Conservation (phyloP, 805 yeast species). For the Candida manassasensis region DNA sequence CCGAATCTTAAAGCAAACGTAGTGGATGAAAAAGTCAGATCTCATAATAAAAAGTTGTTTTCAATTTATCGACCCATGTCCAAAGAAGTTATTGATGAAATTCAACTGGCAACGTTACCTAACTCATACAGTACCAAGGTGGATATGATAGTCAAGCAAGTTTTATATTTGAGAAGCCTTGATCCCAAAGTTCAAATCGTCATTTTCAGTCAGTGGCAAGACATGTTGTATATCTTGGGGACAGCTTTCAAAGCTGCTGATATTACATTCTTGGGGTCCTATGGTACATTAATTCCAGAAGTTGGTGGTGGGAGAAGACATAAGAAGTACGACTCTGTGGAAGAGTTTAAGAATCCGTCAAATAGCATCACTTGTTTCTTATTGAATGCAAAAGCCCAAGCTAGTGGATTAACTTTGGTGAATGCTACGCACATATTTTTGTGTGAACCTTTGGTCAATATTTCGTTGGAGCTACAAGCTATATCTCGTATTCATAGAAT, state of each 20-base stretch:
- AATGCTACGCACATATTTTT: slow-evolving; percentile 91
- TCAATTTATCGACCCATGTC: slow-evolving; percentile 46
- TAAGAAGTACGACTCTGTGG: slow-evolving; percentile 39
- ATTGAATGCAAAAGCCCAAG: slow-evolving; percentile 79
- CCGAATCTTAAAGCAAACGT: slow-evolving; percentile 47
- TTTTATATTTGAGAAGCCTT: slow-evolving; percentile 53
- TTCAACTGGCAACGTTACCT: slow-evolving; percentile 31
- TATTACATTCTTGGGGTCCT: slow-evolving; percentile 54
- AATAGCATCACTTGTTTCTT: slow-evolving; percentile 74
- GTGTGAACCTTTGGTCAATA: slow-evolving; percentile 88
- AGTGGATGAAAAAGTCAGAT: slow-evolving; percentile 21
- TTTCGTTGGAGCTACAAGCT: slow-evolving; percentile 86
- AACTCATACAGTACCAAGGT: slow-evolving; percentile 76
- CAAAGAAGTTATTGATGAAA: slow-evolving; percentile 36
- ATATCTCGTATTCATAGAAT: slow-evolving; percentile 88
- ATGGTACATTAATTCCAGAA: slow-evolving; percentile 33
- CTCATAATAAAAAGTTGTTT: slow-evolving; percentile 18
- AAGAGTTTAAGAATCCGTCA: slow-evolving; percentile 54
- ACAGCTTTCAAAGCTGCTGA: slow-evolving; percentile 59
- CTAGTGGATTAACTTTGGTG: slow-evolving; percentile 84
- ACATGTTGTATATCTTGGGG: slow-evolving; percentile 61
- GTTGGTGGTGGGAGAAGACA: slow-evolving; percentile 25
- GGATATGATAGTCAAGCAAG: slow-evolving; percentile 73
- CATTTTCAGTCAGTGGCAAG: slow-evolving; percentile 86
- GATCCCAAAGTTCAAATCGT: slow-evolving; percentile 73